Evolutionary conservation across 2,329 filamentous ascomycete species (phyloP).

Genomic region (Pyricularia pennisetigena): DNA sequence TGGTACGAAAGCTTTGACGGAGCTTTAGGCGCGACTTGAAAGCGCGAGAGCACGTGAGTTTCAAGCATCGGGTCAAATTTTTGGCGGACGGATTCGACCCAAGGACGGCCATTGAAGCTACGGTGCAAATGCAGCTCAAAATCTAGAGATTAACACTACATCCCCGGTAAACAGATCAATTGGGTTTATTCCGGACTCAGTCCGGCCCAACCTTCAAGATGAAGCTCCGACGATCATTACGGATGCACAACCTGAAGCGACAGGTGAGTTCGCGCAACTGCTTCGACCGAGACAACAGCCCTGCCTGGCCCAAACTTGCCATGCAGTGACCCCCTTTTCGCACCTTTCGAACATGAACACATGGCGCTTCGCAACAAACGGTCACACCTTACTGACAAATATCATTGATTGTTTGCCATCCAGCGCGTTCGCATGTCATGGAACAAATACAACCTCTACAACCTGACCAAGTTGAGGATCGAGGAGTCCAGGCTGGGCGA

Average conservation of each 20-base stretch:
- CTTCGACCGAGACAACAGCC: background rate
- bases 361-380: background rate
- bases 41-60: slow-evolving; percentile 2
- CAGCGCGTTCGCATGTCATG: slow-evolving; percentile 93
- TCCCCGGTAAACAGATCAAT: background rate
- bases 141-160: background rate
- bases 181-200: slow-evolving; percentile 4
- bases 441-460: slow-evolving; percentile 97
- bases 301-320: background rate
- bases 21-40: background rate
- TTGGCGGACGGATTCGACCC: background rate
- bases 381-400: slow-evolving; percentile 5
- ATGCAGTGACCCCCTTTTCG: background rate
- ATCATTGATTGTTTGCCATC: background rate
- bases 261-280: slow-evolving; percentile 38
- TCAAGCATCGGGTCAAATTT: slow-evolving; percentile 1
- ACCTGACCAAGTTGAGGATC: slow-evolving; percentile 42
- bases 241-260: slow-evolving; percentile 58
- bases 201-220: slow-evolving; percentile 24
- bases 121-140: background rate
- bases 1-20: background rate
- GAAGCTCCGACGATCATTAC: slow-evolving; percentile 44
- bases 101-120: background rate
- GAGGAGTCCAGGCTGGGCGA: slow-evolving; percentile 11
- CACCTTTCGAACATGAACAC: background rate